Evolutionary conservation across 345 rosid genomes (phyloP).

Genomic region (Hibiscus trionum): DNA sequence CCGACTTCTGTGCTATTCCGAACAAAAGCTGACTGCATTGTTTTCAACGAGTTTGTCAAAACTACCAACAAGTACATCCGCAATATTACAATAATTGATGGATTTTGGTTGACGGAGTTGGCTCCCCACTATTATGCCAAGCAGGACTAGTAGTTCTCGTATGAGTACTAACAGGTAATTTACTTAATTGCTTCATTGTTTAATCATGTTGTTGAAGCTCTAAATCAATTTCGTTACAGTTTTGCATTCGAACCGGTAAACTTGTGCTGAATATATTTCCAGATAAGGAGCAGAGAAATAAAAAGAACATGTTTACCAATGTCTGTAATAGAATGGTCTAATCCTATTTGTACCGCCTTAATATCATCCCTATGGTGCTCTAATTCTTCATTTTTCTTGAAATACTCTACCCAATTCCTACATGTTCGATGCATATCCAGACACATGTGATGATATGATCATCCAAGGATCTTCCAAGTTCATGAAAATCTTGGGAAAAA

Average conservation of each 20-base stretch:
- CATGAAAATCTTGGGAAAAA: neutral
- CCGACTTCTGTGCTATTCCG: constrained; percentile 73
- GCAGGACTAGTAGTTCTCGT: constrained; percentile 23
- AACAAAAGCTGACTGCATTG: constrained; percentile 66
- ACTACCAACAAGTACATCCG: constrained; percentile 76
- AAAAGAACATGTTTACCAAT: neutral
- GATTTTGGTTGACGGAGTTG: constrained; percentile 73
- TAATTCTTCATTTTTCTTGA: neutral
- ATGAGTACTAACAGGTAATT: constrained; percentile 14
- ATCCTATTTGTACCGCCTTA: neutral
- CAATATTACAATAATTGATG: constrained; percentile 63
- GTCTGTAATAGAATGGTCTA: neutral
- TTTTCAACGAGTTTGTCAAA: constrained; percentile 79
- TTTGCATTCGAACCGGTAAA: neutral
- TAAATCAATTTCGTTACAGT: neutral
- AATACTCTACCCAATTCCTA: neutral
- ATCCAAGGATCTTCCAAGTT: too few relatives aligned
- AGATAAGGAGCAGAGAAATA: neutral
- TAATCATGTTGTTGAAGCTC: neutral
- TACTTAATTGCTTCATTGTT: neutral
- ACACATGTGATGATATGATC: neutral
- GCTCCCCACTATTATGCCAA: constrained; percentile 76
- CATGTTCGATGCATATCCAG: neutral
- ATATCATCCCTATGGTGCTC: neutral
- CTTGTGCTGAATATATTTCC: neutral